These are phyloP conservation scores for Trichosporon sp. DNA, from an alignment of 1,284 basidiomycete species.

Conservation along the genomic window DNA sequence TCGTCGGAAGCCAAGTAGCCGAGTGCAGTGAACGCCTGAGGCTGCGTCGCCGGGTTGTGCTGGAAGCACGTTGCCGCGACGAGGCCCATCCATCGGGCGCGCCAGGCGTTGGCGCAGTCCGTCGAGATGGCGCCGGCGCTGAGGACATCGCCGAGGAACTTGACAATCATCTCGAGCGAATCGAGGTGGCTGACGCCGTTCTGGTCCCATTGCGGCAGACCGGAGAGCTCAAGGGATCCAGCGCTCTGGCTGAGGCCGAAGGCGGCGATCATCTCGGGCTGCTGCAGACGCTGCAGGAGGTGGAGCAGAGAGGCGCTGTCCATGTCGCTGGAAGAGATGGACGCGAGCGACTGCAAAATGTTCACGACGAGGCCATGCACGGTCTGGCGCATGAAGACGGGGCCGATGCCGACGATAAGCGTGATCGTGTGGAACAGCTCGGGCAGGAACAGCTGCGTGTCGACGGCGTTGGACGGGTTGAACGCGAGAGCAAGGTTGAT, in stretches of 20 bases:
- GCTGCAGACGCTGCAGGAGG: constrained; percentile 66
- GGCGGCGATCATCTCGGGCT: constrained; percentile 64
- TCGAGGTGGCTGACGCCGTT: constrained; percentile 68
- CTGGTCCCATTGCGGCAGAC: constrained; percentile 49
- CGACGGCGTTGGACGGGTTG: constrained; percentile 65
- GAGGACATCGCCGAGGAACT: constrained; percentile 68
- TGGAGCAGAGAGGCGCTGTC: constrained; percentile 48
- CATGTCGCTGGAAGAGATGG: constrained; percentile 41
- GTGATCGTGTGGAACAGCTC: constrained; percentile 78
- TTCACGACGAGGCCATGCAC: constrained; percentile 80
- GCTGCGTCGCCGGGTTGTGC: constrained; percentile 83
- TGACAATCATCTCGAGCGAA: constrained; percentile 68
- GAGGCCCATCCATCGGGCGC: constrained; percentile 88
- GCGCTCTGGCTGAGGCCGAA: constrained; percentile 66
- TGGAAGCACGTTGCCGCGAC: constrained; percentile 93
- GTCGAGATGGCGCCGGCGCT: constrained; percentile 62
- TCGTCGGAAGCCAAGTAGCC: constrained; percentile 75
- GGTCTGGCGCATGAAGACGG: constrained; percentile 72
- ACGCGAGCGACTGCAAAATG: constrained; percentile 68
- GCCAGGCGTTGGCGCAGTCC: constrained; percentile 90
- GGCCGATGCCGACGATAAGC: constrained; percentile 72
- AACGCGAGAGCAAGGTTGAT: constrained; percentile 72
- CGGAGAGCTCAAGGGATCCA: constrained; percentile 35
- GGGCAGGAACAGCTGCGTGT: constrained; percentile 76
- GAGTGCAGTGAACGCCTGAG: constrained; percentile 82